phyloP scores from a whole-genome alignment of 1,284 basidiomycete genomes.

The Agroathelia rolfsii region DNA sequence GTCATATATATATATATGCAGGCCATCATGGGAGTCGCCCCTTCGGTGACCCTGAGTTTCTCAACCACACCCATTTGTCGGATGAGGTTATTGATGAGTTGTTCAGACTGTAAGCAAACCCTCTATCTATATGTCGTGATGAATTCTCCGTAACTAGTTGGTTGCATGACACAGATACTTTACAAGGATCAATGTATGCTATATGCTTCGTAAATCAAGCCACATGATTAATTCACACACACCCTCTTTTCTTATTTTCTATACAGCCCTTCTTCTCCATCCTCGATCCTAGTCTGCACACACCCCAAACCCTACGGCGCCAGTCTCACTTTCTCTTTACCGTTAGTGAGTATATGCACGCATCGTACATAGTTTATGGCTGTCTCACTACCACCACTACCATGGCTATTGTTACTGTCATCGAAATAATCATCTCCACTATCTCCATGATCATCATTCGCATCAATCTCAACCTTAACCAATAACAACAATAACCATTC shows the following conservation, averaged over 20 bases:
- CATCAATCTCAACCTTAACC: neutral
- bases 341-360: slow-evolving; percentile 33
- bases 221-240: slow-evolving; percentile 2
- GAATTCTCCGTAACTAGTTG: slow-evolving; percentile 7
- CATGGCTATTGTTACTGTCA: no score
- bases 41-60: slow-evolving; percentile 17
- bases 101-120: slow-evolving; percentile 39
- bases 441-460: no score
- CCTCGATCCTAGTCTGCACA: slow-evolving; percentile 45
- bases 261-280: slow-evolving; percentile 45
- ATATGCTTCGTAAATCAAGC: slow-evolving; percentile 2
- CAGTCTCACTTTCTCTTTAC: slow-evolving; percentile 49
- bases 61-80: slow-evolving; percentile 19
- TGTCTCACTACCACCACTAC: no score
- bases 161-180: slow-evolving; percentile 42
- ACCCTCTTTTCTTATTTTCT: slow-evolving; percentile 6
- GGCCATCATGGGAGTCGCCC: slow-evolving; percentile 9
- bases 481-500: no score
- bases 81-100: slow-evolving; percentile 39
- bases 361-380: slow-evolving; percentile 1
- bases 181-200: slow-evolving; percentile 39
- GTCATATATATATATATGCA: neutral
- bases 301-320: slow-evolving; percentile 38
- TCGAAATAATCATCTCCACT: no score
- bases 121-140: neutral